These are phyloP conservation scores for Orbilia javanica DNA, from an alignment of 2,329 filamentous ascomycete genomes.

Conservation along the genomic window DNA sequence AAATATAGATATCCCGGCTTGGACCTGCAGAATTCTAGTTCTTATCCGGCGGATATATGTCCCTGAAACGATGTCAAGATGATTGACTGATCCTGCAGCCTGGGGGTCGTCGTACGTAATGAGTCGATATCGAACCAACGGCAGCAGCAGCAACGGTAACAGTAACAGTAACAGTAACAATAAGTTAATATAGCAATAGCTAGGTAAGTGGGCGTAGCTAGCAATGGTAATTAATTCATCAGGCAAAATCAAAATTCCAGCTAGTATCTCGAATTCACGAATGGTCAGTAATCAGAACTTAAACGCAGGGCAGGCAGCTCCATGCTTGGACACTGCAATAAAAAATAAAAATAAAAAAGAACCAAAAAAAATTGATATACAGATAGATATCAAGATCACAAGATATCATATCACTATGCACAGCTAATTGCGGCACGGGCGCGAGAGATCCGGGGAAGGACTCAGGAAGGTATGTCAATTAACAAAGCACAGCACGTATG, in stretches of 20 bases:
- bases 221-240: background rate
- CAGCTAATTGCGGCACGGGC: background rate
- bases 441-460: slow-evolving; percentile 24
- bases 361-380: too few relatives aligned
- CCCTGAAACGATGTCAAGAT: slow-evolving; percentile 54
- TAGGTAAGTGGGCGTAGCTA: background rate
- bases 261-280: background rate
- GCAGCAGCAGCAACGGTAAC: background rate
- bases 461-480: background rate
- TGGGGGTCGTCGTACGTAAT: slow-evolving; percentile 53
- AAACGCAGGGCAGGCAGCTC: background rate
- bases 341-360: too few relatives aligned
- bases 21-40: slow-evolving; percentile 58
- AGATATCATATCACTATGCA: background rate
- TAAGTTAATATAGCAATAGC: background rate
- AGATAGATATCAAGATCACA: background rate
- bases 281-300: background rate
- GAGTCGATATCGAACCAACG: background rate
- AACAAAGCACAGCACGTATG: background rate
- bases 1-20: slow-evolving; percentile 59
- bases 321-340: background rate
- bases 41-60: slow-evolving; percentile 59
- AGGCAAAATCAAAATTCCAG: background rate
- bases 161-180: background rate
- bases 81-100: slow-evolving; percentile 55